Percentiles rank a stretch among this genome's conserved stretches.
Evolutionary conservation across 139 green algal species (phyloP).

Genomic region (Eudorina sp.): DNA sequence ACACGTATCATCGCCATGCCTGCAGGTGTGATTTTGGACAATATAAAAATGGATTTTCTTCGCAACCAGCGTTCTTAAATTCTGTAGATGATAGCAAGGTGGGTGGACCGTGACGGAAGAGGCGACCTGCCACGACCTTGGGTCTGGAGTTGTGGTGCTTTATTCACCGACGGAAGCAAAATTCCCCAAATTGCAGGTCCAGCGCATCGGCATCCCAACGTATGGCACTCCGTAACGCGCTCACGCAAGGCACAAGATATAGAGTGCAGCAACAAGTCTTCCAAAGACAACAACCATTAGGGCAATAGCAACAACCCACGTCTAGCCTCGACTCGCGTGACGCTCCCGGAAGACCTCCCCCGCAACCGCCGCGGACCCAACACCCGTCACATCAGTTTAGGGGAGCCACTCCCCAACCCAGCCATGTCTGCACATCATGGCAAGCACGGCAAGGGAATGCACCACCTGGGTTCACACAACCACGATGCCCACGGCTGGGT

Average conservation of each 20-base stretch:
- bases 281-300: conserved; percentile 10
- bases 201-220: neutral
- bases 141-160: neutral
- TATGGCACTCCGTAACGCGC: conserved; percentile 15
- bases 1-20: too few relatives aligned
- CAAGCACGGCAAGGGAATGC: conserved; percentile 44
- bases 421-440: conserved; percentile 18
- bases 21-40: too few relatives aligned
- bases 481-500: conserved; percentile 72
- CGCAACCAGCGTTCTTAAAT: too few relatives aligned
- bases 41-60: too few relatives aligned
- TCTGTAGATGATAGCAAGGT: conserved; percentile 24
- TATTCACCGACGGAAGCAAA: too few relatives aligned
- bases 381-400: too few relatives aligned
- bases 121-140: too few relatives aligned
- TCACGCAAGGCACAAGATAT: neutral
- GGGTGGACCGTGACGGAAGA: neutral
- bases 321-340: too few relatives aligned
- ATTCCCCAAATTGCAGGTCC: neutral
- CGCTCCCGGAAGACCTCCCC: too few relatives aligned
- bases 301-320: neutral
- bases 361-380: too few relatives aligned
- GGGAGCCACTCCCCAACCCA: too few relatives aligned
- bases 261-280: conserved; percentile 12
- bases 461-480: conserved; percentile 13